A percentile compares a stretch with the other conserved stretches of the same genome.
Conservation (phyloP, 177 flowering plant genomes). For the Vitis hybrid region DNA sequence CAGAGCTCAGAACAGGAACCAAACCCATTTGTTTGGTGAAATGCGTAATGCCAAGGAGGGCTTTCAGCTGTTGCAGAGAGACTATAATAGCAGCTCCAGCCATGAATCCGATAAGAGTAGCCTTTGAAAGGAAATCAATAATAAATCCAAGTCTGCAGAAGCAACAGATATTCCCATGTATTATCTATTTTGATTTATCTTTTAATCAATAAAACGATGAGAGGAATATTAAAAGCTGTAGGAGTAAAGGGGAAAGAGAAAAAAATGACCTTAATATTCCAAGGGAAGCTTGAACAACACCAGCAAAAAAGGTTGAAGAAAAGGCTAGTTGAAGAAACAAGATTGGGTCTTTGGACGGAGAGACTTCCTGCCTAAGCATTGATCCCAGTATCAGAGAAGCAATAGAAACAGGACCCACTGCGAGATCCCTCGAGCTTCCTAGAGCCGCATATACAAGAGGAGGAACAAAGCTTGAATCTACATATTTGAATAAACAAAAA, state of each 20-base stretch:
- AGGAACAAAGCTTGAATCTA: conserved; percentile 97
- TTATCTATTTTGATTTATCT: neutral
- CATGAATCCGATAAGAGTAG: conserved; percentile 84
- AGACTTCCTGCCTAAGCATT: conserved; percentile 74
- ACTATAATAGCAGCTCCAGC: conserved; percentile 94
- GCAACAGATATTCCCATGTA: neutral
- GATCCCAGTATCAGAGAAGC: conserved; percentile 85
- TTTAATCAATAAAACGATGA: neutral
- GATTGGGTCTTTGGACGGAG: conserved; percentile 54
- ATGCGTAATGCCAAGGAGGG: conserved; percentile 72
- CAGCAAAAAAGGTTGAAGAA: conserved; percentile 84
- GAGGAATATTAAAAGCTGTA: neutral
- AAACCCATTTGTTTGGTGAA: conserved; percentile 87
- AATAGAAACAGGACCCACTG: conserved; percentile 93
- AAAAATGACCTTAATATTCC: conserved; percentile 65
- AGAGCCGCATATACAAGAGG: conserved; percentile 83
- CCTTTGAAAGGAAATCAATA: conserved; percentile 84
- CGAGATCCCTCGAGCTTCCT: conserved; percentile 88
- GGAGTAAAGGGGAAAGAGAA: neutral
- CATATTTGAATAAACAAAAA: neutral
- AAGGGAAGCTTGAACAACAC: conserved; percentile 83
- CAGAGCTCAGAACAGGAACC: conserved; percentile 76
- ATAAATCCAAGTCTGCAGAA: conserved; percentile 76
- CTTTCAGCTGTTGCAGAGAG: conserved; percentile 79
- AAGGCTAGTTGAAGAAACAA: conserved; percentile 80